Conservation (phyloP, 345 rosid species). For the rapeseed (Brassica napus) region DNA sequence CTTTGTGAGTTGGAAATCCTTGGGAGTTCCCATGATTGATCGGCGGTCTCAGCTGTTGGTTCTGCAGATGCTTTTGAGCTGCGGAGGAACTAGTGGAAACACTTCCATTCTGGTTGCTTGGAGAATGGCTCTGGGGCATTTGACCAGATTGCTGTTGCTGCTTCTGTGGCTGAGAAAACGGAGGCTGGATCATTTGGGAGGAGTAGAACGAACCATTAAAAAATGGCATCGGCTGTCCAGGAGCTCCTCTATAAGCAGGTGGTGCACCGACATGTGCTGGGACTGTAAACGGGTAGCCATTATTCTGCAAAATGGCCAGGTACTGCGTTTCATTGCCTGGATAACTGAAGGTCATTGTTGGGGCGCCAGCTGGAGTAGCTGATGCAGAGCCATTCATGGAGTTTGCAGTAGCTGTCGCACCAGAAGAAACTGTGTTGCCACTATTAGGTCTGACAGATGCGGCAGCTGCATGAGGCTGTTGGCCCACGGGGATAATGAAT, state of each 20-base stretch:
- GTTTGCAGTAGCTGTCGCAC: slow-evolving; percentile 47
- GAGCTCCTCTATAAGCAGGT: slow-evolving; percentile 71
- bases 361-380: slow-evolving; percentile 59
- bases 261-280: slow-evolving; percentile 85
- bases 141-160: slow-evolving; percentile 61
- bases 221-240: slow-evolving; percentile 72
- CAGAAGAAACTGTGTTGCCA: slow-evolving; percentile 46
- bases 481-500: slow-evolving; percentile 85
- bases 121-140: slow-evolving; percentile 58
- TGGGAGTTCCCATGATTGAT: slow-evolving; percentile 53
- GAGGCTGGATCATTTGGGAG: slow-evolving; percentile 84
- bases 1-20: slow-evolving; percentile 63
- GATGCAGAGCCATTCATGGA: slow-evolving; percentile 53
- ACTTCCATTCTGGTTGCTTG: slow-evolving; percentile 55
- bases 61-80: slow-evolving; percentile 81
- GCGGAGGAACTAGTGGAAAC: slow-evolving; percentile 72
- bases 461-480: slow-evolving; percentile 77
- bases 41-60: slow-evolving; percentile 63
- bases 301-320: slow-evolving; percentile 87
- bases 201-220: slow-evolving; percentile 86
- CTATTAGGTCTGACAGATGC: slow-evolving; percentile 63
- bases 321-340: slow-evolving; percentile 86
- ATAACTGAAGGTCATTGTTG: slow-evolving; percentile 85
- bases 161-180: slow-evolving; percentile 66
- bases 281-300: slow-evolving; percentile 73